Conservation (phyloP, 305 asterid species). For the Fraxinus dipetala region DNA sequence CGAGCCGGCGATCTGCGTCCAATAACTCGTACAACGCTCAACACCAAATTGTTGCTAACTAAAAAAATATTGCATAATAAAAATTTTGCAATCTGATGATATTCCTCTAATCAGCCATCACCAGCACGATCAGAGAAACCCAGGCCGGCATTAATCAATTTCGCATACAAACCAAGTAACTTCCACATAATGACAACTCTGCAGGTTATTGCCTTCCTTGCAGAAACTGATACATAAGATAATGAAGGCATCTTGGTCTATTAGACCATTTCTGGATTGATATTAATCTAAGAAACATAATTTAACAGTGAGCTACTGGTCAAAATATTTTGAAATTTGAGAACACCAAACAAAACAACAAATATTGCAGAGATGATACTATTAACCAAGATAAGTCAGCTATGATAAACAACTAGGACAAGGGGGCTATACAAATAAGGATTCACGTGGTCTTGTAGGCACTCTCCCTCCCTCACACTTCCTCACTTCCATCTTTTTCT, state of each 20-base stretch:
- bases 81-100: background rate
- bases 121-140: background rate
- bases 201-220: background rate
- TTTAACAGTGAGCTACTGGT: background rate
- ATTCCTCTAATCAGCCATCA: background rate
- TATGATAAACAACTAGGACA: background rate
- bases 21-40: background rate
- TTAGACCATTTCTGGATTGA: background rate
- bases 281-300: background rate
- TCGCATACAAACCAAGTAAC: background rate
- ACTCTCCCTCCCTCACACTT: background rate
- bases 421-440: background rate
- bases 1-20: background rate
- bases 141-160: background rate
- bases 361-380: background rate
- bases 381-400: background rate
- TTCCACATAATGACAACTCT: background rate
- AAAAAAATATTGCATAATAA: background rate
- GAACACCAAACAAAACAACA: background rate
- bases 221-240: background rate
- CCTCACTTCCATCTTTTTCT: background rate
- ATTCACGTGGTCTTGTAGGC: background rate
- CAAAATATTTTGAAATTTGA: background rate
- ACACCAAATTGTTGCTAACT: background rate
- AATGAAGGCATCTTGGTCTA: background rate